Percentiles rank a stretch among this genome's conserved stretches.
These are phyloP conservation scores for Trypanosoma platydactyli DNA, from an alignment of 208 protist genomes.

Conservation along the genomic window DNA sequence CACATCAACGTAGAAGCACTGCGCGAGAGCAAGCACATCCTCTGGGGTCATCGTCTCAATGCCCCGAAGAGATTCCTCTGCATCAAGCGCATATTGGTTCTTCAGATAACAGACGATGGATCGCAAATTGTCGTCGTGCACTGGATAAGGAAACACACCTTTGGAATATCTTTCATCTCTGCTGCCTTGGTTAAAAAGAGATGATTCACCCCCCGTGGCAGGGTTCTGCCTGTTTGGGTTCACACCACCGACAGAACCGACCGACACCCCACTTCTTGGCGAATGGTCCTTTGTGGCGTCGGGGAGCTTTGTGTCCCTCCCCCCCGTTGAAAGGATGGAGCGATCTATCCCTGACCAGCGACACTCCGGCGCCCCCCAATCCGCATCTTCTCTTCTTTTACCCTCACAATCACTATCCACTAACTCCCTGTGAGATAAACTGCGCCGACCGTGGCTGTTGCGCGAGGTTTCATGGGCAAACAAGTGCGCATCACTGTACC, in stretches of 20 bases:
- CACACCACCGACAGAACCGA: background rate
- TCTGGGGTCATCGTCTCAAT: slow-evolving; percentile 73
- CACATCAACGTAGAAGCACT: slow-evolving; percentile 80
- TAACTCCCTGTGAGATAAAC: background rate
- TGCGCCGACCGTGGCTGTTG: background rate
- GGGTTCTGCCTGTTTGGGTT: background rate
- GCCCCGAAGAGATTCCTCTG: slow-evolving; percentile 40
- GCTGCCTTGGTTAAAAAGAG: background rate
- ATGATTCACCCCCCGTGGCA: background rate
- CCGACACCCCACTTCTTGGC: background rate
- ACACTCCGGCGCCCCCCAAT: background rate
- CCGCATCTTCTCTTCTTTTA: background rate
- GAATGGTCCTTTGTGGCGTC: background rate
- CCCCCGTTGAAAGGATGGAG: background rate
- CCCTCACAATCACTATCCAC: background rate
- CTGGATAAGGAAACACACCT: slow-evolving; percentile 23
- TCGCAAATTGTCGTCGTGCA: slow-evolving; percentile 46
- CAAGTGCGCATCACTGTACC: background rate
- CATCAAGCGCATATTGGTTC: slow-evolving; percentile 65
- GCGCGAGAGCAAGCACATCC: slow-evolving; percentile 60
- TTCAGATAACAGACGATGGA: slow-evolving; percentile 65
- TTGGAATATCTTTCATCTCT: background rate
- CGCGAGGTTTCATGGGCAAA: background rate
- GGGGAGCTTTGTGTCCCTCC: background rate
- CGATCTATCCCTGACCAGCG: background rate